Evolutionary conservation across 164 flowering plant species (phyloP).

Genomic region (Kalanchoe fedtschenkoi): DNA sequence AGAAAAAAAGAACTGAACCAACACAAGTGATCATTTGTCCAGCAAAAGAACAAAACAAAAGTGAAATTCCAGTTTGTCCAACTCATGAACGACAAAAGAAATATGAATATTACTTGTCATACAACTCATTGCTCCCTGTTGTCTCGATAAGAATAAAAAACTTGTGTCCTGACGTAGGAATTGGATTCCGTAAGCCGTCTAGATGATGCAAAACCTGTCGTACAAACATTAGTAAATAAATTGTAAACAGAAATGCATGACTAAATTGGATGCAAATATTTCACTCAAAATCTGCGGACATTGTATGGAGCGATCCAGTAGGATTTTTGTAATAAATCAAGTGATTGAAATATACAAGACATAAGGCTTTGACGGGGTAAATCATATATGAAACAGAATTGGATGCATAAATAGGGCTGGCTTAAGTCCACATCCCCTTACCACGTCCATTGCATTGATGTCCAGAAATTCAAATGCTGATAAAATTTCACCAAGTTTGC

Average conservation of each 20-base stretch:
- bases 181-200: slow-evolving; percentile 86
- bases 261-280: neutral
- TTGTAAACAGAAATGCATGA: neutral
- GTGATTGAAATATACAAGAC: neutral
- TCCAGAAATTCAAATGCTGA: slow-evolving; percentile 98
- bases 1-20: neutral
- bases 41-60: too few species aligned
- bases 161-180: slow-evolving; percentile 57
- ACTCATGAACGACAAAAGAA: neutral
- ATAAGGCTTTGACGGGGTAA: neutral
- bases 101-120: slow-evolving; percentile 49
- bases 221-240: slow-evolving; percentile 9
- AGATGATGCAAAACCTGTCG: slow-evolving; percentile 65
- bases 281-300: neutral
- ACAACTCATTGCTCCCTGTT: slow-evolving; percentile 75
- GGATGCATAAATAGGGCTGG: neutral
- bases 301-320: neutral
- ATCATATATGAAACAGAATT: neutral
- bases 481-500: slow-evolving; percentile 84
- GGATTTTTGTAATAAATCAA: neutral
- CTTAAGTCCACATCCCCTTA: slow-evolving; percentile 17
- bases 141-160: slow-evolving; percentile 95
- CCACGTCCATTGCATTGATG: slow-evolving; percentile 60
- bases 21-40: too few species aligned
- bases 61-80: too few species aligned